Percentiles rank a stretch among this genome's conserved stretches.
These are phyloP conservation scores for Penicillium mononematosum DNA, from an alignment of 495 filamentous ascomycete species.

Conservation along the genomic window DNA sequence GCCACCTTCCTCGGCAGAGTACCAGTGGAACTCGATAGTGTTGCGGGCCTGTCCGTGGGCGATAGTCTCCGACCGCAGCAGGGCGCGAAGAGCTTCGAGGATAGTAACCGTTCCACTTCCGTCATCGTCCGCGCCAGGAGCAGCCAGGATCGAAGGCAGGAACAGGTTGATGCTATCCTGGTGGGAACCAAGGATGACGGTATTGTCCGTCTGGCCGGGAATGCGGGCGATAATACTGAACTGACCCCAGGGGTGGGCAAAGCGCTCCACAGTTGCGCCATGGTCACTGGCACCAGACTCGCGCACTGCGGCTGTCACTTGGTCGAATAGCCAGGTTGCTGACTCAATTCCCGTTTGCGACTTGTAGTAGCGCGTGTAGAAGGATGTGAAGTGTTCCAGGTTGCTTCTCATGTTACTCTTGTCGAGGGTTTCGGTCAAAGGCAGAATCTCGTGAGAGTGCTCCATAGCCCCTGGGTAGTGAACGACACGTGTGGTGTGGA, in stretches of 20 bases:
- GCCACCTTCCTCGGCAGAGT: constrained; percentile 88
- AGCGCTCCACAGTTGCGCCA: constrained; percentile 68
- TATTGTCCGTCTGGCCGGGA: constrained; percentile 81
- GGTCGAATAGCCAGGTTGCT: constrained; percentile 79
- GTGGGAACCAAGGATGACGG: constrained; percentile 73
- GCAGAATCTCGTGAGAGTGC: constrained; percentile 63
- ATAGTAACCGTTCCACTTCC: constrained; percentile 78
- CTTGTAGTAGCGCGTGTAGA: constrained; percentile 88
- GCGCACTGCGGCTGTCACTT: constrained; percentile 69
- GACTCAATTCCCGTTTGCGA: constrained; percentile 83
- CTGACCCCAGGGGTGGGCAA: constrained; percentile 86
- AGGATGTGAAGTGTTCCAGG: constrained; percentile 73
- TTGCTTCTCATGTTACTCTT: constrained; percentile 77
- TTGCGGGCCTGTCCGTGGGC: constrained; percentile 58
- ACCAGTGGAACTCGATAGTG: constrained; percentile 96
- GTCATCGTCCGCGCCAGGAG: constrained; percentile 76
- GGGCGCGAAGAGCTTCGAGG: constrained; percentile 64
- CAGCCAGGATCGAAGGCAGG: constrained; percentile 75
- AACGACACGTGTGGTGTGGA: constrained; percentile 33
- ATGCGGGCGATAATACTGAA: constrained; percentile 90
- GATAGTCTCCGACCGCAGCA: constrained; percentile 56
- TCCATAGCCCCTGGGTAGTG: constrained; percentile 66
- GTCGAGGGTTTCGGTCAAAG: constrained; percentile 64
- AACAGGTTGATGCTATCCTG: constrained; percentile 90
- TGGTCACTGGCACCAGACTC: constrained; percentile 65